phyloP scores from a whole-genome alignment of 306 rosid genomes.

The Alnus rubra region DNA sequence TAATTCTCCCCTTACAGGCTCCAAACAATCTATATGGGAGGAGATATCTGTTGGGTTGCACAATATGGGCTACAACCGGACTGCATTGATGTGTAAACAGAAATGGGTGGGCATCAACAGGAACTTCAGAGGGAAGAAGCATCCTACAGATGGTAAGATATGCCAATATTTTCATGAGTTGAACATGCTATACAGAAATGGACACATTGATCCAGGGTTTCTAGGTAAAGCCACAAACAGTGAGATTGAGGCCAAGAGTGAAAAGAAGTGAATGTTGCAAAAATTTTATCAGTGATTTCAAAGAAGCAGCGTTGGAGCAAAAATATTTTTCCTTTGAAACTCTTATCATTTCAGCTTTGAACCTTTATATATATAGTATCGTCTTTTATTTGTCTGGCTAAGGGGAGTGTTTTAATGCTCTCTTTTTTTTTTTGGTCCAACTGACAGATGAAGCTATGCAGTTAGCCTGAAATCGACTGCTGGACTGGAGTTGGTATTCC shows the following conservation, averaged over 20 bases:
- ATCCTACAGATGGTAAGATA: slow-evolving; percentile 44
- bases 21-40: slow-evolving; percentile 70
- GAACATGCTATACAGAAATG: slow-evolving; percentile 58
- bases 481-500: neutral
- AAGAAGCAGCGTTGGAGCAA: too few relatives aligned
- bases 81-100: slow-evolving; percentile 77
- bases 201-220: slow-evolving; percentile 42
- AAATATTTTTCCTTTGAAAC: neutral
- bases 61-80: slow-evolving; percentile 55
- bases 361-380: neutral
- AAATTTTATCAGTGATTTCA: neutral
- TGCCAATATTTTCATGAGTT: slow-evolving; percentile 70
- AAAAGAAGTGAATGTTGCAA: slow-evolving; percentile 24
- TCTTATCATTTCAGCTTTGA: neutral
- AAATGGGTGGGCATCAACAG: slow-evolving; percentile 91
- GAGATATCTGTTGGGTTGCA: slow-evolving; percentile 67
- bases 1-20: slow-evolving; percentile 42
- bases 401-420: neutral
- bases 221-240: slow-evolving; percentile 27
- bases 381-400: neutral
- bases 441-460: slow-evolving; percentile 6
- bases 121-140: slow-evolving; percentile 69
- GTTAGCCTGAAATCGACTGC: neutral
- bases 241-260: slow-evolving; percentile 34
- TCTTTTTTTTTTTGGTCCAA: neutral